These are phyloP conservation scores for Stemphylium vesicarium DNA, from an alignment of 2,329 filamentous ascomycete genomes.

Conservation along the genomic window DNA sequence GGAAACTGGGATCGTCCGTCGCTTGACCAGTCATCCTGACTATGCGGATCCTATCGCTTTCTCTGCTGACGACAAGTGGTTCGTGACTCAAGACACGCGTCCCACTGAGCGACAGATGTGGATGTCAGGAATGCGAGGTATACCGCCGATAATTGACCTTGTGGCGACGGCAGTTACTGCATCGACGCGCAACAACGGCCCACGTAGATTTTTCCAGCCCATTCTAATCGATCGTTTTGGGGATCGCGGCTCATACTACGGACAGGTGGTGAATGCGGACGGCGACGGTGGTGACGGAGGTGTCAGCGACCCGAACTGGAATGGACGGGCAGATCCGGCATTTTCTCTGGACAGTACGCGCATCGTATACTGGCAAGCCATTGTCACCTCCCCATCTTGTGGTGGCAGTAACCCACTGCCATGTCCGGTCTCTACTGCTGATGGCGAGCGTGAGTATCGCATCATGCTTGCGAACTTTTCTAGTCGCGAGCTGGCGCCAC, in stretches of 20 bases:
- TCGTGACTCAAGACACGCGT: slow-evolving; percentile 54
- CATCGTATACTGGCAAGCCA: slow-evolving; percentile 53
- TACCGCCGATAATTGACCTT: slow-evolving; percentile 53
- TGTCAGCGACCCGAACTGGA: slow-evolving; percentile 58
- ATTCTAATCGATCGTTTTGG: slow-evolving; percentile 54
- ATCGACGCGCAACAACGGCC: slow-evolving; percentile 56
- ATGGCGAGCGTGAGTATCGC: slow-evolving; percentile 49
- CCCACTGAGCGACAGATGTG: slow-evolving; percentile 53
- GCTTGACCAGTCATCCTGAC: slow-evolving; percentile 54
- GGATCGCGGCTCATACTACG: slow-evolving; percentile 55
- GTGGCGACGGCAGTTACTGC: slow-evolving; percentile 27
- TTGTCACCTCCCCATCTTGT: slow-evolving; percentile 51
- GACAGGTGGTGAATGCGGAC: slow-evolving; percentile 51
- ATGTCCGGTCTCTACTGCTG: slow-evolving; percentile 51
- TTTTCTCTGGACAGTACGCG: slow-evolving; percentile 53
- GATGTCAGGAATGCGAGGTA: slow-evolving; percentile 49
- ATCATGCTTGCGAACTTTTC: slow-evolving; percentile 53
- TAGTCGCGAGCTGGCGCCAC: slow-evolving; percentile 35
- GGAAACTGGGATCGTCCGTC: slow-evolving; percentile 50
- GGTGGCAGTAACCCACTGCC: slow-evolving; percentile 53
- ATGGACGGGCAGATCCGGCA: slow-evolving; percentile 55
- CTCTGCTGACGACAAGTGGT: slow-evolving; percentile 54
- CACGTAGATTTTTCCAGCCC: slow-evolving; percentile 56
- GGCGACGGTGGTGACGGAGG: slow-evolving; percentile 11
- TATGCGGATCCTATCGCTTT: slow-evolving; percentile 54